Base-by-base conservation (phyloP, 805 yeast genomes). In the Metschnikowia cerradonensis region DNA sequence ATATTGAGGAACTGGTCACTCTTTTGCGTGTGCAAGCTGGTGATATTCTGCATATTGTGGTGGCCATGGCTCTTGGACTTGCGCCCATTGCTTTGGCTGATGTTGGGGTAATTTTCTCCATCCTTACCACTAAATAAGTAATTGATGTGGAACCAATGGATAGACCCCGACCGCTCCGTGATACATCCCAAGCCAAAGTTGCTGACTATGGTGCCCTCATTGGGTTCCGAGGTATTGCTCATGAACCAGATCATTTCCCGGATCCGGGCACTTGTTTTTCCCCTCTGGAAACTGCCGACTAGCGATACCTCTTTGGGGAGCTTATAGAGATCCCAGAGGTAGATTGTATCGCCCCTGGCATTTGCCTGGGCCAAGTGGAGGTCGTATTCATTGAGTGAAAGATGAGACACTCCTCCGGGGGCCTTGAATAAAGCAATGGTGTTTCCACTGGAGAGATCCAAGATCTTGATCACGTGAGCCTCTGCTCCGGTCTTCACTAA, bases 381-480 rank as follows among this genome's bases (percentile, higher is more conserved):
- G 59, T 84, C 88, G 61, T 75, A 80, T 0, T 88, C 86, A 0
- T 86, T 83, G 6, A 85, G 60, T 1, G 86, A 80, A 1, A 86
- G 61, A 22, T 73, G 66, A 0, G 89, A 81, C 30, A 85, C 75
- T 0, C 88, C 88, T 19, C 79, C 81, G 0, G 86, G 82, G 0
- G 88, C 81, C 39, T 76, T 73, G 62, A 85, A 82, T 8, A 73
- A 51, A 5, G 69, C 69, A 60, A 73, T 58, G 3, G 70, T 67
- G 50, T 65, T 63, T 44, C 67, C 73, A 31, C 73, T 68, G 3
- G 63, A 51, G 31, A 84, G 63, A 56, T 83, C 86, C 22, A 82
- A 53, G 22, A 82, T 58, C 17, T 78, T 68, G 7, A 83, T 64
- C 14, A 69, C 49, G 45, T 71, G 75, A 49, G 72, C 71, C 50